Evolutionary conservation across 805 yeast genomes (phyloP).

Genomic region (Candida koratica): DNA sequence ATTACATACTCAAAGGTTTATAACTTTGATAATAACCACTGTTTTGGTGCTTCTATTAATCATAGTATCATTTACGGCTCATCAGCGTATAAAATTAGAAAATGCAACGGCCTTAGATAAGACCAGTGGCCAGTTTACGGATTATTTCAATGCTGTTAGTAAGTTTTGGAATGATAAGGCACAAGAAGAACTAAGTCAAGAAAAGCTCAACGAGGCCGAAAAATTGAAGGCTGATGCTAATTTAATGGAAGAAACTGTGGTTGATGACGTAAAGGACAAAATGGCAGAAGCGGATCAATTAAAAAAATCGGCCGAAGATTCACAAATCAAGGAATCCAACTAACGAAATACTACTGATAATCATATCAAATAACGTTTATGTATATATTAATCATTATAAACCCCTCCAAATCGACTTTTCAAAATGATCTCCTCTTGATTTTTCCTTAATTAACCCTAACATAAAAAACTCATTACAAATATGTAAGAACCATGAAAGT

Average conservation of each 20-base stretch:
- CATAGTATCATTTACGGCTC: conserved; percentile 28
- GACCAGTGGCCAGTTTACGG: conserved; percentile 12
- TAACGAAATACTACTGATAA: too few species aligned
- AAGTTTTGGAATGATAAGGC: conserved; percentile 6
- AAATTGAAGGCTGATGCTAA: conserved; percentile 7
- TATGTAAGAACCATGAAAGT: conserved; percentile 71
- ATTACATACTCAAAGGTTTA: conserved; percentile 30
- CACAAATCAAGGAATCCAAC: background rate
- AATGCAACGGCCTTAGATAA: conserved; percentile 12
- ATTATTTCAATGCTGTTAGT: conserved; percentile 5
- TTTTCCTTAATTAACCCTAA: conserved; percentile 67
- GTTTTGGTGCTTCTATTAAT: conserved; percentile 23
- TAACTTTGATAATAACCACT: conserved; percentile 22
- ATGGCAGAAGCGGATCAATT: conserved; percentile 3
- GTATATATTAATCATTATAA: conserved; percentile 27
- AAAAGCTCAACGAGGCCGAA: conserved; percentile 11
- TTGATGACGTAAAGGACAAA: background rate
- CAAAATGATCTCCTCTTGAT: conserved; percentile 60
- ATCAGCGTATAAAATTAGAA: conserved; percentile 18
- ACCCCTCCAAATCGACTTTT: conserved; percentile 70
- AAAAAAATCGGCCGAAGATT: conserved; percentile 4
- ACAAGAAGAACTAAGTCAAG: background rate
- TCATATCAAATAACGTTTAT: too few species aligned
- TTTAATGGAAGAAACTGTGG: conserved; percentile 3
- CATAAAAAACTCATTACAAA: conserved; percentile 62